Evolutionary conservation across 345 rosid species (phyloP), one percentile per base, ranked within the genome.

Genomic region (Brassica napus): DNA sequence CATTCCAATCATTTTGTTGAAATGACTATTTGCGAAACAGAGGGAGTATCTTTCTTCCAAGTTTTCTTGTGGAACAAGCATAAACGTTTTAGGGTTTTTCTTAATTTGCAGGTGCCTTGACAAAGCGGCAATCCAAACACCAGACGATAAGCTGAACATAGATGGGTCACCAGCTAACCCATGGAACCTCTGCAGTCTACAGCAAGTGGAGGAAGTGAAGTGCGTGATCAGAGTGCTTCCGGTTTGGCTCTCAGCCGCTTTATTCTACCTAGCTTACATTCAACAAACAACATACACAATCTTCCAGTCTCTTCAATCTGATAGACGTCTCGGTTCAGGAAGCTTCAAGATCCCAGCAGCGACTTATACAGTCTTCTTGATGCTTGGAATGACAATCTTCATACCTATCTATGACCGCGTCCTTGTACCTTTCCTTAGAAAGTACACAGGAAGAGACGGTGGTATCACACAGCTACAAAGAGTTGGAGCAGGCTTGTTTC

Each of bases 201-300:
- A 90, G 34, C 92, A 90, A 83, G 88, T 87, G 21, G 92, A 90
- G 67, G 91, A 90, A 84, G 86, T 78, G 75, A 90, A 90, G 80
- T 90, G 91, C 31, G 59, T 86, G 71, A 9, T 84, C 55, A 79
- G 90, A 16, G 84, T 89, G 60, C 76, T 90, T 32, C 93, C 93
- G 15, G 83, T 90, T 69, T 89, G 93, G 95, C 73, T 83, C 32
- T 71, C 91, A 0, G 84, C 87, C 12, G 80, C 86, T 15, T 35
- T 90, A 4, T 89, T 69, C 77, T 70, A 80, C 23, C 44, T 85
- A 44, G 84, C 83, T 21, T 52, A 85, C 52, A 71, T 74, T 49
- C 95, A 87, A 79, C 90, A 86, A 62, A 83, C 85, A n/a, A 89
- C 89, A 16, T 90, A 87, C 64, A 83, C 85, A 28, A 83, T 89